These are phyloP conservation scores for Kazachstania kunashirensis DNA, from an alignment of 805 yeast genomes.

Conservation along the genomic window DNA sequence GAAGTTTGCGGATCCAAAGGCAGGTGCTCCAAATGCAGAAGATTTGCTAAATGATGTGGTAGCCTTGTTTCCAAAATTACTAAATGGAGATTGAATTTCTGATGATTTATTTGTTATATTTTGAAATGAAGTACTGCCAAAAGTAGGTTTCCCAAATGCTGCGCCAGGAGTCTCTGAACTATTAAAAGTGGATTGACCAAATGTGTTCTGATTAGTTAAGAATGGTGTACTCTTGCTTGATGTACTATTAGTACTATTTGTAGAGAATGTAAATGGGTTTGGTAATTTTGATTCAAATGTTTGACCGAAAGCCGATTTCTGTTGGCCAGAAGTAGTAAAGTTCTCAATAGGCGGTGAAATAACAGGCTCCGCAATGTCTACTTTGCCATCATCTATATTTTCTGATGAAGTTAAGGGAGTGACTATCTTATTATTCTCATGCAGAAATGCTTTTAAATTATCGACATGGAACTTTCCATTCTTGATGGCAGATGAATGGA, in stretches of 20 bases:
- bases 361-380: background rate
- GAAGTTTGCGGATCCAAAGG: slow-evolving; percentile 11
- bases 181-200: slow-evolving; percentile 20
- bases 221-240: background rate
- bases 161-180: background rate
- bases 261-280: background rate
- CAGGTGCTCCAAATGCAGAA: slow-evolving; percentile 6
- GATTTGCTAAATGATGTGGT: too few relatives aligned
- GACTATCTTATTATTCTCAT: background rate
- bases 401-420: background rate
- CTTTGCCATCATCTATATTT: background rate
- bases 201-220: slow-evolving; percentile 9
- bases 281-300: background rate
- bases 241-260: background rate
- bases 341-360: too few relatives aligned
- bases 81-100: background rate
- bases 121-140: slow-evolving; percentile 2
- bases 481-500: slow-evolving; percentile 44
- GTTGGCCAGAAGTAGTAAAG: too few relatives aligned
- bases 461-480: slow-evolving; percentile 22
- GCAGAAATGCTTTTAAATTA: slow-evolving; percentile 3
- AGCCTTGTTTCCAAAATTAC: background rate
- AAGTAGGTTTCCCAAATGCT: slow-evolving; percentile 9
- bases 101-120: background rate
- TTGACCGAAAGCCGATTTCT: background rate